Evolutionary conservation across 305 asterid genomes (phyloP), one percentile per base, ranked within the genome.

Genomic region (Solanum hybrid): DNA sequence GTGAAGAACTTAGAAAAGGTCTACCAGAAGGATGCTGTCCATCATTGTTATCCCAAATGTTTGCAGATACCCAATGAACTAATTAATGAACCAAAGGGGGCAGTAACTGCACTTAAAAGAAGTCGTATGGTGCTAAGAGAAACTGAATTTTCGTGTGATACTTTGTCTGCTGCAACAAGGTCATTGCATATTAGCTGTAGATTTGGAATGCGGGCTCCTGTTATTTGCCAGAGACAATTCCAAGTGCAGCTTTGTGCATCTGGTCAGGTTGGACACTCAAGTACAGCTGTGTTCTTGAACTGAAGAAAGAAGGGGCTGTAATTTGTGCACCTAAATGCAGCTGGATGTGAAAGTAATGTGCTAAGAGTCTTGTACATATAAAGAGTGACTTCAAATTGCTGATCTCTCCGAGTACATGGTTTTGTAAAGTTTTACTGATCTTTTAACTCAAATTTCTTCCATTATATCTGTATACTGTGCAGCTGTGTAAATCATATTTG

Each of bases 51-150:
- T 88, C 84, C 94, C 51, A 94, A 92, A 88, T 75, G 79, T 31
- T 86, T 93, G 90, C 96, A 92, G 92, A 93, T 94, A 90, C 97
- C 96, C 29, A 93, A 89, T 69, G 92, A 91, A 90, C 91, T 92
- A 80, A 71, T 90, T 85, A 90, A 91, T 88, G 96, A 94, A 90
- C 91, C 94, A 75, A 94, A 90, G 88, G 92, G 92, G 35, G 87
- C 90, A 22, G 79, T 84, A 17, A 87, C 89, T 75, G 88, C 90
- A 10, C 77, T 73, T 26, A 95, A 88, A 88, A 92, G 91, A 86
- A 90, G 91, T 36, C 92, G 91, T 86, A 90, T 89, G 92, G 95
- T 95, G 72, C 82, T 93, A 36, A 86, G 93, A 81, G 96, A 94
- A 60, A 91, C 92, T 3, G 95, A 95, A 90, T 17, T 72, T 87